Percentiles rank a stretch among this genome's conserved stretches.
Conservation (phyloP, 371 early-diverging fungal genomes). For the Smittium mucronatum region DNA sequence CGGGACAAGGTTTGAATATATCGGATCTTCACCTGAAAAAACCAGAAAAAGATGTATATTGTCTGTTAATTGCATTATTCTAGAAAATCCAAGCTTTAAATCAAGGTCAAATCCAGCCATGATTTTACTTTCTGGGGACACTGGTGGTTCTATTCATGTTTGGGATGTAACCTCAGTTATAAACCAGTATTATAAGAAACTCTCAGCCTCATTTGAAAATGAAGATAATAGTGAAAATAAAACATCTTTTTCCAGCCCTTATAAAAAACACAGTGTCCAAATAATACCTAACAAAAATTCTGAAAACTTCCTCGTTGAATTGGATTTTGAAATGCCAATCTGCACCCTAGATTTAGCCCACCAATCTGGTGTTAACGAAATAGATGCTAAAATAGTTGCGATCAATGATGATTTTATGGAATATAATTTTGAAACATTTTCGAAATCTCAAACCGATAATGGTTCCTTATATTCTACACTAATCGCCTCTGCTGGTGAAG, state of each 20-base stretch:
- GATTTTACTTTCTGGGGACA: background rate
- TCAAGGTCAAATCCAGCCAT: background rate
- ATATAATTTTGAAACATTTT: no score
- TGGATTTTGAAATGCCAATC: background rate
- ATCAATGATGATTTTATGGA: no score
- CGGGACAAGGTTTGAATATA: background rate
- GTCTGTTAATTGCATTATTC: background rate
- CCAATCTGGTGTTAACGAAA: slow-evolving; percentile 6
- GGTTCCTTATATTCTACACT: background rate
- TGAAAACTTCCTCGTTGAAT: background rate
- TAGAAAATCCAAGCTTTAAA: background rate
- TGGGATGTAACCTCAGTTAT: slow-evolving; percentile 1
- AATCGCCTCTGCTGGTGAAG: background rate
- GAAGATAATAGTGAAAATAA: no score
- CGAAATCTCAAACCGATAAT: background rate
- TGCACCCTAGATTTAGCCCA: background rate
- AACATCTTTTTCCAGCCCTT: background rate
- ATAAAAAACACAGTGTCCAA: background rate
- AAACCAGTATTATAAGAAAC: background rate
- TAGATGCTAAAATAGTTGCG: background rate
- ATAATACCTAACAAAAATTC: background rate
- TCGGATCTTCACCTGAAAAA: background rate
- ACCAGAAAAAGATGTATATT: background rate
- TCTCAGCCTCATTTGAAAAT: background rate
- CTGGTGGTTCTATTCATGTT: background rate